Percentiles rank a stretch among this genome's conserved stretches.
These are phyloP conservation scores for Decorospora gaudefroyi DNA, from an alignment of 2,329 filamentous ascomycete genomes.

Conservation along the genomic window DNA sequence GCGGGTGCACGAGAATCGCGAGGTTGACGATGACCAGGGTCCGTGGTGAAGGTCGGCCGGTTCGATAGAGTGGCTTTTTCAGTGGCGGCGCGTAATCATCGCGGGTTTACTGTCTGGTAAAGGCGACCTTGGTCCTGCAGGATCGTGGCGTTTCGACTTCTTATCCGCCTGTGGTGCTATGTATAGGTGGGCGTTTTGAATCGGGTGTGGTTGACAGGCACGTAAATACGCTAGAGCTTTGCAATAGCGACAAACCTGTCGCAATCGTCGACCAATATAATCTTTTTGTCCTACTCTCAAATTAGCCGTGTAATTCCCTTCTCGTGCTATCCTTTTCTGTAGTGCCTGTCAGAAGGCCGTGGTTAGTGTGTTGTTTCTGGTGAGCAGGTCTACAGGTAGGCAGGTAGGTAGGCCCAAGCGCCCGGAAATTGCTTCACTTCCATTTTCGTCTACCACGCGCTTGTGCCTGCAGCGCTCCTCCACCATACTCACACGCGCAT, in stretches of 20 bases:
- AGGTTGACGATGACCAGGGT: constrained; percentile 12
- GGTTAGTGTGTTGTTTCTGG: too few relatives aligned
- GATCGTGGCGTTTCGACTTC: constrained; percentile 14
- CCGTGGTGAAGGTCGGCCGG: constrained; percentile 1
- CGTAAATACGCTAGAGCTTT: too few relatives aligned
- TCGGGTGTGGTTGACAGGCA: too few relatives aligned
- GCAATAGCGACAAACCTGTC: too few relatives aligned
- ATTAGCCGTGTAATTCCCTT: neutral
- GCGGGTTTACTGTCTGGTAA: too few relatives aligned
- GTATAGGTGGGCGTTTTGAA: neutral
- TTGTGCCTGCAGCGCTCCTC: constrained; percentile 11
- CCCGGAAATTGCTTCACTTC: constrained; percentile 13
- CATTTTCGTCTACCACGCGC: constrained; percentile 14
- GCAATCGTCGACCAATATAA: too few relatives aligned
- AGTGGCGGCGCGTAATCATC: neutral
- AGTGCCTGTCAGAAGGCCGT: too few relatives aligned
- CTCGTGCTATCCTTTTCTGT: neutral
- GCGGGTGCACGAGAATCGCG: constrained; percentile 7
- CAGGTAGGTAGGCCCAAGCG: constrained; percentile 18
- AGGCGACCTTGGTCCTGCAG: constrained; percentile 15
- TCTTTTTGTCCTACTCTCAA: too few relatives aligned
- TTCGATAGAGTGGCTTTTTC: too few relatives aligned
- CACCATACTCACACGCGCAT: constrained; percentile 6
- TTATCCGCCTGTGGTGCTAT: neutral
- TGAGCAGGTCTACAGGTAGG: too few relatives aligned